A percentile compares a stretch with the other conserved stretches of the same genome.
Conservation (phyloP, 495 filamentous ascomycete species). For the Aspergillus conjunctus region DNA sequence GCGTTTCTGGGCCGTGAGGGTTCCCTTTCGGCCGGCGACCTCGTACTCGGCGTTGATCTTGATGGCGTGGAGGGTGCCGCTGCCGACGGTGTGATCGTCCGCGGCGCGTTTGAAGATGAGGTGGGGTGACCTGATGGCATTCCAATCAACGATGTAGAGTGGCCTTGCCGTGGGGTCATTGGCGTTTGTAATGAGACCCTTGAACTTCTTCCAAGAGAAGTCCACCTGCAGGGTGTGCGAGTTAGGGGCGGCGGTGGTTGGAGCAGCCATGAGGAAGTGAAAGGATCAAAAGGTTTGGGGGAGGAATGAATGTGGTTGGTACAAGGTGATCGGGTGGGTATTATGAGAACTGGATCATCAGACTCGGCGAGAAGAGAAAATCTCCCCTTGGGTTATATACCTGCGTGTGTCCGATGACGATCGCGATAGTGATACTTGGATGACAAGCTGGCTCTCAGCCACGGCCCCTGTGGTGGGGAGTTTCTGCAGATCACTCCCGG, state of each 20-base stretch:
- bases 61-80: conserved; percentile 28
- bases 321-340: no score
- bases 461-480: not conserved
- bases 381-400: not conserved
- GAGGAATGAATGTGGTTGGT: no score
- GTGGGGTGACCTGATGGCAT: conserved; percentile 12
- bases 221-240: conserved; percentile 25
- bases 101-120: conserved; percentile 19
- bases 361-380: not conserved
- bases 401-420: not conserved
- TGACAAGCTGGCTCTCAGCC: not conserved
- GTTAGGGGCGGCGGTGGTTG: not conserved
- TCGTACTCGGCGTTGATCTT: conserved; percentile 35
- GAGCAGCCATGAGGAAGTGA: not conserved
- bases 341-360: not conserved
- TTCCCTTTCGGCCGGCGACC: conserved; percentile 26
- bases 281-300: not conserved
- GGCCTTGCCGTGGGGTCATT: conserved; percentile 14
- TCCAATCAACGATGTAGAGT: conserved; percentile 28
- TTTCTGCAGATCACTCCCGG: not conserved
- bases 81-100: conserved; percentile 27
- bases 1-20: conserved; percentile 34
- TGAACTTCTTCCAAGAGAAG: conserved; percentile 35
- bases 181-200: conserved; percentile 20
- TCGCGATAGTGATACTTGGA: not conserved